phyloP scores from a whole-genome alignment of 768 basidiomycete species.

The Clathrus columnatus region DNA sequence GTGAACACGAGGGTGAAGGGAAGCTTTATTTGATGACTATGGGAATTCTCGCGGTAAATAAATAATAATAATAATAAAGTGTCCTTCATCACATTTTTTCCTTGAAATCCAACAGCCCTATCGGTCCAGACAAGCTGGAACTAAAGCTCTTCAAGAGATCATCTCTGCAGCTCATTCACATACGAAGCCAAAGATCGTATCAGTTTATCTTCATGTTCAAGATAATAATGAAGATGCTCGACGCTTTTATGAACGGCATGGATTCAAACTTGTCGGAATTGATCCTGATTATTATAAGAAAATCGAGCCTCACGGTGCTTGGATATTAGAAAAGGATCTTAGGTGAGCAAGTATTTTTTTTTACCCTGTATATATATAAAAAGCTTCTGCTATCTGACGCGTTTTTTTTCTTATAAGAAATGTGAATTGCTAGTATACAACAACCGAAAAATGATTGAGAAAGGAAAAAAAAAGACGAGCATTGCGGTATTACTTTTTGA shows the following conservation, averaged over 20 bases:
- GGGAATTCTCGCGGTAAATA: slow-evolving; percentile 74
- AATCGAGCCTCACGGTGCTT: slow-evolving; percentile 74
- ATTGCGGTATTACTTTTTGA: not conserved
- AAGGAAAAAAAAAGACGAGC: not conserved
- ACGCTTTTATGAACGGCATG: slow-evolving; percentile 76
- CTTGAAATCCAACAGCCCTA: slow-evolving; percentile 52
- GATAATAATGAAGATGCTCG: slow-evolving; percentile 71
- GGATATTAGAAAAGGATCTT: slow-evolving; percentile 68
- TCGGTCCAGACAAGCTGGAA: slow-evolving; percentile 69
- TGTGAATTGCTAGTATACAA: not conserved
- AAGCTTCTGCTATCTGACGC: not conserved
- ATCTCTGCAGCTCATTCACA: slow-evolving; percentile 53
- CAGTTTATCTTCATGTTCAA: slow-evolving; percentile 82
- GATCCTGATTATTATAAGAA: slow-evolving; percentile 85
- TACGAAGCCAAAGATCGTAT: slow-evolving; percentile 51
- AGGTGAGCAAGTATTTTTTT: not conserved
- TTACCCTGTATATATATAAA: not conserved
- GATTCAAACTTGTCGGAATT: slow-evolving; percentile 59
- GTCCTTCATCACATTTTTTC: slow-evolving; percentile 3
- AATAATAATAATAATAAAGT: not conserved
- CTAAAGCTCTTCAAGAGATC: slow-evolving; percentile 60
- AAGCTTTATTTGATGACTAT: slow-evolving; percentile 85
- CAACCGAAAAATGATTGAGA: not conserved
- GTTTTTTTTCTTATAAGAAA: too few relatives aligned
- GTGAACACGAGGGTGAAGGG: slow-evolving; percentile 37